Evolutionary conservation across 2,329 filamentous ascomycete genomes (phyloP), one percentile per base, ranked within the genome.

Genomic region (Cryphonectria nitschkei): DNA sequence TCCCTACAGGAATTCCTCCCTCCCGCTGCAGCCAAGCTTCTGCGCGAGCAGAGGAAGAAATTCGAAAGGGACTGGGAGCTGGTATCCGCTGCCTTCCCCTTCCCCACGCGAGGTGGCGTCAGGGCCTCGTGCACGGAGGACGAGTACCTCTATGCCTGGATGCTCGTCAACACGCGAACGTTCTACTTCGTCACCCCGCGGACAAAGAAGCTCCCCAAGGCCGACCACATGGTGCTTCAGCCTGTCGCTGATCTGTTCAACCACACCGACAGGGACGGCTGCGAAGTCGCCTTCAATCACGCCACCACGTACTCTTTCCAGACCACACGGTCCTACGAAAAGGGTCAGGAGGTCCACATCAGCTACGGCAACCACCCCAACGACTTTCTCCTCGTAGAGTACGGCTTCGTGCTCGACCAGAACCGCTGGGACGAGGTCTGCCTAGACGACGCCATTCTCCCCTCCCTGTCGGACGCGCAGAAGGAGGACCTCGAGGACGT

Each of bases 211-310:
- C 78, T 82, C 34, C 74, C 79, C 75, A 76, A 80, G 75, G 79
- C 86, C 74, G 91, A 93, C 75, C 88, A 88, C 76, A 88, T 93
- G 83, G 88, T 88, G 13, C 85, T 93, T 74, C 90, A 90, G 78
- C 92, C 92, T 0, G 90, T 93, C 50, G 89, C 91, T 1, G 92
- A 94, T 78, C 88, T 92, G 69, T 91, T 94, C 83, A 94, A 88
- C 75, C 86, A 87, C 76, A 78, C 81, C 6, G 80, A 84, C 54
- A 74, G 74, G 13, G 84, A 84, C 19, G 71, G 71, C 11, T 90
- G 88, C 78, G 79, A 82, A 19, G 88, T 89, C 0, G 77, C 82
- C 3, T 88, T 87, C 75, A 82, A 84, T 62, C 71, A 63, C 34
- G 73, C 79, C 0, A 78, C 80, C 0, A 84, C 85, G 7, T 93